phyloP scores from a whole-genome alignment of 2,329 filamentous ascomycete species.

The Pezizomycotina sp. region DNA sequence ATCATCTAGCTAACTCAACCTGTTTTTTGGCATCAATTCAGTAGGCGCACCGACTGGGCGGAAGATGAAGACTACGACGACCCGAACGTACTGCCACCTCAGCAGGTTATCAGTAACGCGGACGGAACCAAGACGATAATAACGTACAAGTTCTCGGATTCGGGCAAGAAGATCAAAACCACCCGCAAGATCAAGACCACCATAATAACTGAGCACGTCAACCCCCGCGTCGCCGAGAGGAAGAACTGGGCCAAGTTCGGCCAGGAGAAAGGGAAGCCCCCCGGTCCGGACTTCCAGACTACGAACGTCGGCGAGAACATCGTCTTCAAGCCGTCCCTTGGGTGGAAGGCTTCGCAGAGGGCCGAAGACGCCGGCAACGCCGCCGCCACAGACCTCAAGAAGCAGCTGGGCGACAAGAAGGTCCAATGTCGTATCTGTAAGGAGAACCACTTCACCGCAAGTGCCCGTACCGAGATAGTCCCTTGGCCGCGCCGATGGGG shows the following conservation, averaged over 20 bases:
- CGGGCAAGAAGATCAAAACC: slow-evolving; percentile 91
- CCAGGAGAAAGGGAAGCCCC: slow-evolving; percentile 63
- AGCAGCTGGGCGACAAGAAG: slow-evolving; percentile 93
- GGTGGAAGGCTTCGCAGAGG: slow-evolving; percentile 83
- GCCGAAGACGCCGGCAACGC: slow-evolving; percentile 57
- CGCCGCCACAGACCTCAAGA: slow-evolving; percentile 47
- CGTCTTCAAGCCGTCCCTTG: slow-evolving; percentile 78
- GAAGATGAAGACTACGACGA: slow-evolving; percentile 78
- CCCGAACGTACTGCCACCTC: slow-evolving; percentile 67
- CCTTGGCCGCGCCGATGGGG: slow-evolving; percentile 39
- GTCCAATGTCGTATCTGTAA: slow-evolving; percentile 99
- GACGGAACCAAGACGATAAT: slow-evolving; percentile 95
- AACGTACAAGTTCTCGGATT: slow-evolving; percentile 76
- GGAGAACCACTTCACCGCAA: slow-evolving; percentile 96
- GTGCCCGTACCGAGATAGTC: slow-evolving; percentile 99
- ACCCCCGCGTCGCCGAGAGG: slow-evolving; percentile 89
- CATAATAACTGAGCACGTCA: slow-evolving; percentile 80
- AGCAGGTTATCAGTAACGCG: slow-evolving; percentile 87
- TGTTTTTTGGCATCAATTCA: slow-evolving; percentile 20
- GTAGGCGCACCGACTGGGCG: slow-evolving; percentile 70
- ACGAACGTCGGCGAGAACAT: slow-evolving; percentile 96
- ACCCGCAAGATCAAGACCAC: slow-evolving; percentile 89
- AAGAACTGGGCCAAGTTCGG: slow-evolving; percentile 91
- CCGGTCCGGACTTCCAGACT: slow-evolving; percentile 73
- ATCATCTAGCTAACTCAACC: neutral